Conservation (phyloP, 768 basidiomycete genomes). For the Pisolithus orientalis region DNA sequence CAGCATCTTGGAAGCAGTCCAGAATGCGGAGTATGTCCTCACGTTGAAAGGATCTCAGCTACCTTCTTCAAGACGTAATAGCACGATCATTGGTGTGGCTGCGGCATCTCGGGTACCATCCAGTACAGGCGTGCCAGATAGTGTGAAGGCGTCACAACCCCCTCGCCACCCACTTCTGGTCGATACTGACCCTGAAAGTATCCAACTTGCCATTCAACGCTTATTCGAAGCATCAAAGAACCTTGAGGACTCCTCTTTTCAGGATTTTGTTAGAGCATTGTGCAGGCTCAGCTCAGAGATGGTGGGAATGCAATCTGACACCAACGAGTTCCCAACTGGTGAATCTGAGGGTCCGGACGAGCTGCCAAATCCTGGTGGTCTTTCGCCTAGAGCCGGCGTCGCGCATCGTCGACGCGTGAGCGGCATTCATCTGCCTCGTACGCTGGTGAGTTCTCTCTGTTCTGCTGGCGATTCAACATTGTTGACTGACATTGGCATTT, state of each 20-base stretch:
- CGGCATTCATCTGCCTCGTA: constrained; percentile 80
- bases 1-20: constrained; percentile 80
- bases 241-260: constrained; percentile 78
- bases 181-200: constrained; percentile 71
- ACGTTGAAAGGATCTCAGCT: constrained; percentile 46
- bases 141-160: constrained; percentile 19
- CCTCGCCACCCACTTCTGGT: constrained; percentile 55
- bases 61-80: constrained; percentile 27
- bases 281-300: constrained; percentile 88
- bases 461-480: neutral
- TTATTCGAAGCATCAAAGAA: constrained; percentile 84
- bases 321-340: constrained; percentile 14
- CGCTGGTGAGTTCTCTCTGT: constrained; percentile 47
- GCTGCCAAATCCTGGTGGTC: constrained; percentile 26
- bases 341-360: constrained; percentile 29
- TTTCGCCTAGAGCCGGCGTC: constrained; percentile 37
- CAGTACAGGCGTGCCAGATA: constrained; percentile 15
- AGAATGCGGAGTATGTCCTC: constrained; percentile 93
- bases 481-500: neutral
- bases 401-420: constrained; percentile 70
- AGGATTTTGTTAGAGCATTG: constrained; percentile 67
- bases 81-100: constrained; percentile 28
- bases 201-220: constrained; percentile 69
- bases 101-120: constrained; percentile 36
- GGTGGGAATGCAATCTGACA: constrained; percentile 77